Percentiles rank a stretch among this genome's conserved stretches.
Conservation (phyloP, 2,329 filamentous ascomycete genomes). For the Aspergillus nomiae region DNA sequence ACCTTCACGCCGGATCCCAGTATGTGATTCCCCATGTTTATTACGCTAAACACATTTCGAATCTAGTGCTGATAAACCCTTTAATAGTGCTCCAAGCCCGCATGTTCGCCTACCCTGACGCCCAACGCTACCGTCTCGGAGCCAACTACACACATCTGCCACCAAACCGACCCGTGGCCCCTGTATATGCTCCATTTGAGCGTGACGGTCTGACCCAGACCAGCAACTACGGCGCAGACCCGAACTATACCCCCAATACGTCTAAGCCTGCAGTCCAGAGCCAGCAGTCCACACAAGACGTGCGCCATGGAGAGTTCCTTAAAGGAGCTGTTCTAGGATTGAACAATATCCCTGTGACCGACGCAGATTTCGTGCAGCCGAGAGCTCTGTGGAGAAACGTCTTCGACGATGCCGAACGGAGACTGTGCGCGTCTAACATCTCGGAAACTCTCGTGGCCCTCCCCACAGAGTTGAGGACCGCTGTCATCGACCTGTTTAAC, state of each 20-base stretch:
- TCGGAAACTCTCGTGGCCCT: slow-evolving; percentile 26
- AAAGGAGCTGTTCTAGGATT: slow-evolving; percentile 23
- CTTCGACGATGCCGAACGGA: slow-evolving; percentile 28
- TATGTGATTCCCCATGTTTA: slow-evolving; percentile 11
- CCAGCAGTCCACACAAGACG: slow-evolving; percentile 19
- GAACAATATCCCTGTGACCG: slow-evolving; percentile 27
- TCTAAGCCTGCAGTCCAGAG: slow-evolving; percentile 23
- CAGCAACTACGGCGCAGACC: slow-evolving; percentile 62
- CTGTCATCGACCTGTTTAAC: slow-evolving; percentile 23
- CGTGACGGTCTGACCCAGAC: slow-evolving; percentile 40
- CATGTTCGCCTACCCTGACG: slow-evolving; percentile 64
- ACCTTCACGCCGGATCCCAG: slow-evolving; percentile 63
- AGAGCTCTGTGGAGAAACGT: slow-evolving; percentile 32
- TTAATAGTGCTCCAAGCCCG: slow-evolving; percentile 57
- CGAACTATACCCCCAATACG: slow-evolving; percentile 53
- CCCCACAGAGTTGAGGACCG: slow-evolving; percentile 18
- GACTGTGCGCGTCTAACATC: slow-evolving; percentile 26
- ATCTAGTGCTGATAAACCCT: slow-evolving; percentile 19
- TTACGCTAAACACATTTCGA: background rate
- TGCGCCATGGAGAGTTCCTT: slow-evolving; percentile 26
- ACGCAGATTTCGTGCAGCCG: slow-evolving; percentile 35
- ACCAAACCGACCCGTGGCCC: slow-evolving; percentile 37
- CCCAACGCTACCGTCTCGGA: slow-evolving; percentile 42
- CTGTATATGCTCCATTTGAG: slow-evolving; percentile 56
- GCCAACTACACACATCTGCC: slow-evolving; percentile 46